Conservation (phyloP, 495 filamentous ascomycete species). For the Bryoglossum gracile region DNA sequence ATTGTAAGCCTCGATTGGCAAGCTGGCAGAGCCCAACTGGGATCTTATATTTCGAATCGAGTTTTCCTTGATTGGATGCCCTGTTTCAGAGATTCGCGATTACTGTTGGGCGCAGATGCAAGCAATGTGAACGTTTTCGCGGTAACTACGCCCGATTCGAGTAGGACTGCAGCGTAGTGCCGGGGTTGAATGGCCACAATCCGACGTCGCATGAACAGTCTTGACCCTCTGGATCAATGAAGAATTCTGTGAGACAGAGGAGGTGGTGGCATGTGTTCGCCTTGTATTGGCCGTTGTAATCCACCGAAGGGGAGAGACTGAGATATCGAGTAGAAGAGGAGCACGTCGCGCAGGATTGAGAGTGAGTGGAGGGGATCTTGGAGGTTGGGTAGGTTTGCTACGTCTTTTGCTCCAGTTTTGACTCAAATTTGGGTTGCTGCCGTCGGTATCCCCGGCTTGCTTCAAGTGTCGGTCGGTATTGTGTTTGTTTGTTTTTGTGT, state of each 20-base stretch:
- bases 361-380: not conserved
- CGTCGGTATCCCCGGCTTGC: too few relatives aligned
- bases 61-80: too few relatives aligned
- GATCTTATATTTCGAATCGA: too few relatives aligned
- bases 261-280: conserved; percentile 19
- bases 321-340: conserved; percentile 15
- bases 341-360: conserved; percentile 15
- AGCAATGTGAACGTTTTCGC: not conserved
- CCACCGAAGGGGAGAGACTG: conserved; percentile 3
- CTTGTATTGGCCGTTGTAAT: conserved; percentile 21
- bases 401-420: too few relatives aligned
- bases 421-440: too few relatives aligned
- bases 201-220: not conserved
- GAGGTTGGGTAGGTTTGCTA: too few relatives aligned
- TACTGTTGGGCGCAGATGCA: conserved; percentile 8
- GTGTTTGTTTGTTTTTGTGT: too few relatives aligned
- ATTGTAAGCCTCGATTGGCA: conserved; percentile 26
- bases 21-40: too few relatives aligned
- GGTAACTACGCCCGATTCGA: conserved; percentile 4
- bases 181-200: not conserved
- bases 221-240: not conserved
- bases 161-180: not conserved
- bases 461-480: too few relatives aligned
- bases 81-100: too few relatives aligned
- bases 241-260: not conserved